These are phyloP conservation scores for Picochlorum sp. DNA, from an alignment of 139 green algal genomes.

Conservation along the genomic window DNA sequence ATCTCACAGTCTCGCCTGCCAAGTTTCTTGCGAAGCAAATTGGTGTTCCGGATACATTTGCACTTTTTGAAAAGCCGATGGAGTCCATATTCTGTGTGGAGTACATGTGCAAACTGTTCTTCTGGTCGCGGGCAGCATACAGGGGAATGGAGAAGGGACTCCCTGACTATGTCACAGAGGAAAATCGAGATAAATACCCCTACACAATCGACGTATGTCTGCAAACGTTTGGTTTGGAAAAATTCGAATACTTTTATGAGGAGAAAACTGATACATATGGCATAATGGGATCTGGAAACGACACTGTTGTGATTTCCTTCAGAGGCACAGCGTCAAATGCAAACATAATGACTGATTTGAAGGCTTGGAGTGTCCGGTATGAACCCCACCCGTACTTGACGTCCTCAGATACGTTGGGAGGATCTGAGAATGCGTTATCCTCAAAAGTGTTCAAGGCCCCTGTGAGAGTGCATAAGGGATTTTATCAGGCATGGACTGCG, in stretches of 20 bases:
- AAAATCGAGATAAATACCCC: background rate
- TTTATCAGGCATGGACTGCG: conserved; percentile 7
- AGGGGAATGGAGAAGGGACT: conserved; percentile 18
- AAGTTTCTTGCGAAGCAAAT: background rate
- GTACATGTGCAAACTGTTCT: conserved; percentile 47
- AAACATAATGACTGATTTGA: conserved; percentile 38
- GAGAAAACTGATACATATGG: conserved; percentile 23
- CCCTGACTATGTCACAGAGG: background rate
- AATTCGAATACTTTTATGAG: conserved; percentile 30
- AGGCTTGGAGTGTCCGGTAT: conserved; percentile 3
- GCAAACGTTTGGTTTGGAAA: background rate
- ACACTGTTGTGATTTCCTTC: conserved; percentile 31
- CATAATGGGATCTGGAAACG: conserved; percentile 30
- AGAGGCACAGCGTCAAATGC: conserved; percentile 19
- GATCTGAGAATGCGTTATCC: background rate
- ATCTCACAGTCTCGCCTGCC: background rate
- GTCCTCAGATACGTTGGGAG: background rate
- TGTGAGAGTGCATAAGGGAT: conserved; percentile 34
- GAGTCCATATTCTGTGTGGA: conserved; percentile 61
- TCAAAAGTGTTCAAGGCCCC: background rate
- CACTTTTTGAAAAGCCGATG: background rate
- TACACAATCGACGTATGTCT: background rate
- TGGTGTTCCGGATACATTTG: background rate
- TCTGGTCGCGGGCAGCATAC: conserved; percentile 42
- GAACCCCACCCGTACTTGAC: background rate